Evolutionary conservation across 2,329 filamentous ascomycete species (phyloP).

Genomic region (Pseudocercospora fuligena): DNA sequence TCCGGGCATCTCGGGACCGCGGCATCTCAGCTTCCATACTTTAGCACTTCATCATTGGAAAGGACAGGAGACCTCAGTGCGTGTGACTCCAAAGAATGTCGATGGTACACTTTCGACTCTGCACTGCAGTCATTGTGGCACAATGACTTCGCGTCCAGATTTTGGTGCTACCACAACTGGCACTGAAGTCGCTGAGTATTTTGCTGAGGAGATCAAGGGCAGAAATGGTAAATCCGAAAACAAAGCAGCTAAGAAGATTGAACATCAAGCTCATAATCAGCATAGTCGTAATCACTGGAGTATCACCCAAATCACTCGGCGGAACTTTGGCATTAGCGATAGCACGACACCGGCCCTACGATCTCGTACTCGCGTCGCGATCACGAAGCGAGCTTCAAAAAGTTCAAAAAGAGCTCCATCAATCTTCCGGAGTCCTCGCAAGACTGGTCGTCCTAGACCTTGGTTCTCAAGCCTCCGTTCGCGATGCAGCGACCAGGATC

Average conservation of each 20-base stretch:
- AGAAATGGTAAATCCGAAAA: no score
- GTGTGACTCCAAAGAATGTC: background rate
- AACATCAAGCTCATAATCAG: background rate
- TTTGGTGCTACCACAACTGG: constrained; percentile 9
- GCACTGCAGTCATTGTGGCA: background rate
- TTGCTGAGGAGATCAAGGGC: constrained; percentile 3
- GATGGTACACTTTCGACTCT: background rate
- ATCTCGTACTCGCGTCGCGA: constrained; percentile 16
- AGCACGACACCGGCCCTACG: constrained; percentile 6
- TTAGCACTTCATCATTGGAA: background rate
- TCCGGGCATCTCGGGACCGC: background rate
- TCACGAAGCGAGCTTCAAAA: constrained; percentile 1
- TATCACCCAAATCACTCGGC: constrained; percentile 14
- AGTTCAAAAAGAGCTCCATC: constrained; percentile 3
- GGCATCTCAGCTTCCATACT: constrained; percentile 2
- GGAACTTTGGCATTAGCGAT: constrained; percentile 11
- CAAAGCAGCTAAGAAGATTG: background rate
- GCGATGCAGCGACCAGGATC: background rate
- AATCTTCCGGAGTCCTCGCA: background rate
- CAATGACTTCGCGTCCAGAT: constrained; percentile 13
- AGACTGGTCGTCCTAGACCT: constrained; percentile 13
- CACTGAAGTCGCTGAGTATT: constrained; percentile 13
- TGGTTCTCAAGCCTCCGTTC: background rate
- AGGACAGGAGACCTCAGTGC: background rate
- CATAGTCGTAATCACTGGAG: constrained; percentile 17